Percentiles rank a stretch among this genome's conserved stretches.
Evolutionary conservation across 2,329 filamentous ascomycete species (phyloP).

Genomic region (Aspergillus fumigatiaffinis): DNA sequence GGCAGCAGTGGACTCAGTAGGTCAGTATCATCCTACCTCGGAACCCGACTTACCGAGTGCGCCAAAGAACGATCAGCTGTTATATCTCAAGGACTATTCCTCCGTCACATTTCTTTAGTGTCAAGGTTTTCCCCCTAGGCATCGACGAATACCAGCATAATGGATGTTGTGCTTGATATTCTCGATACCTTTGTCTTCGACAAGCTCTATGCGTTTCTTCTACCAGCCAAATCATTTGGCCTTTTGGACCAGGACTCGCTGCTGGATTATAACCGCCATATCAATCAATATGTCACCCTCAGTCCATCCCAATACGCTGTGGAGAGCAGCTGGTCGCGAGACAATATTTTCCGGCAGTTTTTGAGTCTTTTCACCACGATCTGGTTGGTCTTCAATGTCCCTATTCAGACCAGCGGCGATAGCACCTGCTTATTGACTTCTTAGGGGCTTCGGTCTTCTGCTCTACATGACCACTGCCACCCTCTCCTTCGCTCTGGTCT

Average conservation of each 20-base stretch:
- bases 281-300: slow-evolving; percentile 7
- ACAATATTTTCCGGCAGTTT: slow-evolving; percentile 6
- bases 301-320: slow-evolving; percentile 5
- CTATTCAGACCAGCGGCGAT: too few species aligned
- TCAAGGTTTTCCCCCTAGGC: not conserved
- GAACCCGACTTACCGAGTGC: too few species aligned
- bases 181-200: slow-evolving; percentile 19
- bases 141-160: not conserved
- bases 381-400: not conserved
- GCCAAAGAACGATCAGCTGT: too few species aligned
- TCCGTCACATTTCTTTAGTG: not conserved
- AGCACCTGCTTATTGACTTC: not conserved
- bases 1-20: too few species aligned
- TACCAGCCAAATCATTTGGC: slow-evolving; percentile 3
- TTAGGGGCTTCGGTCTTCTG: slow-evolving; percentile 5
- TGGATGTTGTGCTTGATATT: slow-evolving; percentile 20
- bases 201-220: slow-evolving; percentile 14
- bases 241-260: not conserved
- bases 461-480: slow-evolving; percentile 7
- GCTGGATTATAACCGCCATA: slow-evolving; percentile 1
- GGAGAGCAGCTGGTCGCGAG: not conserved
- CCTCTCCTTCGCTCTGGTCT: slow-evolving; percentile 48
- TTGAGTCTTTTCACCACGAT: slow-evolving; percentile 8
- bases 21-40: too few species aligned
- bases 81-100: too few species aligned